Evolutionary conservation across 2,329 filamentous ascomycete species (phyloP).

Genomic region (Fusarium coicis): DNA sequence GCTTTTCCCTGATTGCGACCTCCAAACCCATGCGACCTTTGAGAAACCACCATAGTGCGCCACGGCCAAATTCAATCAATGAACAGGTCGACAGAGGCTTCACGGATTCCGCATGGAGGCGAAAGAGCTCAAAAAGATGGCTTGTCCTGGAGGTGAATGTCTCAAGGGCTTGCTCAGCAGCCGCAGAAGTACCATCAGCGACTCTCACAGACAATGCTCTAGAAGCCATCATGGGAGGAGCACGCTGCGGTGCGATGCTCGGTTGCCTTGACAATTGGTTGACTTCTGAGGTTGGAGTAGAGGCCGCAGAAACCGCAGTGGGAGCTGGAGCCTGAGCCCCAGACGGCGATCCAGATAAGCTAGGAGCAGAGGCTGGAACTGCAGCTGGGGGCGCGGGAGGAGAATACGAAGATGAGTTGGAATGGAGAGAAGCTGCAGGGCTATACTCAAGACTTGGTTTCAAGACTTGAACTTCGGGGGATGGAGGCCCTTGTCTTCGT

Average conservation of each 20-base stretch:
- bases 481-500: slow-evolving; percentile 39
- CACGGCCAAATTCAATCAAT: slow-evolving; percentile 75
- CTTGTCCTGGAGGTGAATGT: slow-evolving; percentile 77
- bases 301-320: neutral
- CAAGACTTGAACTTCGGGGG: slow-evolving; percentile 43
- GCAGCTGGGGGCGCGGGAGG: slow-evolving; percentile 28
- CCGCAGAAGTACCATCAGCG: slow-evolving; percentile 55
- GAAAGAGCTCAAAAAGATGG: slow-evolving; percentile 81
- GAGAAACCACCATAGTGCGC: slow-evolving; percentile 89
- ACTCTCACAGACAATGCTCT: slow-evolving; percentile 53
- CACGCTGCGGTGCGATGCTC: slow-evolving; percentile 42
- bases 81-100: slow-evolving; percentile 72
- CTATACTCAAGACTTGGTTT: slow-evolving; percentile 52
- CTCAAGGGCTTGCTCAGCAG: slow-evolving; percentile 73
- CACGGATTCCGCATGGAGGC: slow-evolving; percentile 78
- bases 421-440: slow-evolving; percentile 54
- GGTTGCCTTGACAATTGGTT: slow-evolving; percentile 38
- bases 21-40: slow-evolving; percentile 83
- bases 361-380: slow-evolving; percentile 6
- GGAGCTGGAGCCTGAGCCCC: neutral
- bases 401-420: slow-evolving; percentile 47
- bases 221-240: slow-evolving; percentile 44
- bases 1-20: slow-evolving; percentile 72
- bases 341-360: slow-evolving; percentile 1
- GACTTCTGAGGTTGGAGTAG: slow-evolving; percentile 24